Base-by-base conservation (phyloP, 495 filamentous ascomycete genomes). In the Lasiosphaeris hirsuta region DNA sequence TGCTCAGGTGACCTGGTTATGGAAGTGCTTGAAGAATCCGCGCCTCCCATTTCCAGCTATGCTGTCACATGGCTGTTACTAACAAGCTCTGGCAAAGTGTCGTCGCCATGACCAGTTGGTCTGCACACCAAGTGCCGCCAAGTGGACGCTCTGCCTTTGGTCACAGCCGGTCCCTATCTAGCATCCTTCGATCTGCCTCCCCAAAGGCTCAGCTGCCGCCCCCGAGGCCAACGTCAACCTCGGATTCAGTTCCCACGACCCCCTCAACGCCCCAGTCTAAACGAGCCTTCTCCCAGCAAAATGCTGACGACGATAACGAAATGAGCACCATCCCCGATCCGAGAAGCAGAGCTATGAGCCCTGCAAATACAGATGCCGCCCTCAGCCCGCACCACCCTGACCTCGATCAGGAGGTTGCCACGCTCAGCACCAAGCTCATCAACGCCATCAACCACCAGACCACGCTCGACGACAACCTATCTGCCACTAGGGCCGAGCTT, bases 381-480 rank as follows among this genome's bases (percentile, higher is more conserved):
- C 43, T 51, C 34, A 63, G 52, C 9, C 62, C 66, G 7, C 72
- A 70, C 49, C 88, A 92, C 60, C 89, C 90, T 15, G 90, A 93
- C 64, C 77, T 96, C 44, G 90, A 87, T 68, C 83, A 86, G 53
- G 94, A 98, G 71, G 92, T 97, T 10, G 88, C 94, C 30, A 82
- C 90, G 3, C 78, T 98, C 18, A 97, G 90, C 70, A 92, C 91
- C 46, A 98, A 98, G 72, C 81, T 98, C 51, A 91, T 98, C 56
- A 92, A 91, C 63, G 92, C 94, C 51, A 97, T 98, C 72, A 98
- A 98, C 68, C 89, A 94, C 66, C 95, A 97, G 75, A 97, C 94
- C 4, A 89, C 79, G 33, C 78, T 98, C 30, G 94, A 98, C 65
- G 94, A 98, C 66, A 89, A 83, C 34, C 79, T 98, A 45, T 86